phyloP scores from a whole-genome alignment of 2,329 filamentous ascomycete genomes.

The Penicillium decumbens region DNA sequence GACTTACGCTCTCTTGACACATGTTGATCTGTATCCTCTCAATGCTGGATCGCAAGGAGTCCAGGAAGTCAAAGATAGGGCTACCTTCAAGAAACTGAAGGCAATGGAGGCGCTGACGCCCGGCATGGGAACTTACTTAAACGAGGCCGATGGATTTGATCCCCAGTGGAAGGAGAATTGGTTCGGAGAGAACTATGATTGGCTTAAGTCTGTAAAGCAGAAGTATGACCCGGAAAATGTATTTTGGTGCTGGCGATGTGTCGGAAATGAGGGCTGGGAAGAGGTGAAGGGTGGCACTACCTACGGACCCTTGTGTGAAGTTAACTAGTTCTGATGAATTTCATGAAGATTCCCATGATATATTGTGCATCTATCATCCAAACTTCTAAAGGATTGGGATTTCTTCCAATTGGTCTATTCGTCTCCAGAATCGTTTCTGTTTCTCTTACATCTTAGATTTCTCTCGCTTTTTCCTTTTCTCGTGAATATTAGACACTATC shows the following conservation, averaged over 20 bases:
- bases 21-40: conserved; percentile 3
- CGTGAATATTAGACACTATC: neutral
- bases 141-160: conserved; percentile 18
- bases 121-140: conserved; percentile 17
- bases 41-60: neutral
- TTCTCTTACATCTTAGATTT: neutral
- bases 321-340: no score
- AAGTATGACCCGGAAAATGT: conserved; percentile 24
- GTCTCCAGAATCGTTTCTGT: no score
- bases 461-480: neutral
- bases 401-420: no score
- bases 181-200: conserved; percentile 21
- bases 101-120: conserved; percentile 21
- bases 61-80: neutral
- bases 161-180: conserved; percentile 11
- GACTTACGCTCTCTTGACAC: conserved; percentile 4
- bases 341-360: no score
- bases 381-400: no score
- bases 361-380: no score
- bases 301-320: conserved; percentile 1
- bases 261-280: conserved; percentile 24
- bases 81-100: conserved; percentile 5
- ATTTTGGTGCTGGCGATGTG: conserved; percentile 27
- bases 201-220: conserved; percentile 24
- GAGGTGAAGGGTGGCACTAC: conserved; percentile 6